Conservation (phyloP, 257 asterid genomes). For the Solanum gracilifrons region DNA sequence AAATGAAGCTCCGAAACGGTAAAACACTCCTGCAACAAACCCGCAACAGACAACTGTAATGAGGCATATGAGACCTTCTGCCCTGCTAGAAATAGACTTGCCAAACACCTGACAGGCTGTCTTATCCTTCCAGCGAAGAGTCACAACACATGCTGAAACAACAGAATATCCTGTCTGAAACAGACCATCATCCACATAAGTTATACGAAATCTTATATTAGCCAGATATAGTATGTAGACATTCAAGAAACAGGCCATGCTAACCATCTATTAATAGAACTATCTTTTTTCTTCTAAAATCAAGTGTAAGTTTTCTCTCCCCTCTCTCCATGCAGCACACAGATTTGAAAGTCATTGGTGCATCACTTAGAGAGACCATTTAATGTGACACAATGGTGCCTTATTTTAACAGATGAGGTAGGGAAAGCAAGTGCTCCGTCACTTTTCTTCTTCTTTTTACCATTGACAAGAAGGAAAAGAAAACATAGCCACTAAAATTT, state of each 20-base stretch:
- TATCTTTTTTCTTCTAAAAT: background rate
- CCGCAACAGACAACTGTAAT: slow-evolving; percentile 59
- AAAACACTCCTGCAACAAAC: slow-evolving; percentile 64
- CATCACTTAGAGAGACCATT: background rate
- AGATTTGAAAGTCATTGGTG: background rate
- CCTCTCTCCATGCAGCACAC: background rate
- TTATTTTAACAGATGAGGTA: background rate
- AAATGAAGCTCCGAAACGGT: slow-evolving; percentile 56
- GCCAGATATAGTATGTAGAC: background rate
- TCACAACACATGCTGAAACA: slow-evolving; percentile 85
- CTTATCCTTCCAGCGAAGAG: slow-evolving; percentile 72
- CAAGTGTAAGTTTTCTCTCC: background rate
- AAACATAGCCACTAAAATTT: background rate
- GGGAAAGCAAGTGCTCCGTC: background rate
- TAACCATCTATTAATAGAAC: background rate
- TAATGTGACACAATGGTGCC: background rate
- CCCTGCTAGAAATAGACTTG: slow-evolving; percentile 36
- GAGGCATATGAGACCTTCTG: slow-evolving; percentile 64
- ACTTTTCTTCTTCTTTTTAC: background rate
- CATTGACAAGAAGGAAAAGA: background rate
- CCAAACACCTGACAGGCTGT: slow-evolving; percentile 21
- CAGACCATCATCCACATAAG: slow-evolving; percentile 5
- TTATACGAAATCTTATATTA: background rate
- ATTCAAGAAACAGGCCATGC: background rate
- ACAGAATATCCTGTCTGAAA: slow-evolving; percentile 94